Evolutionary conservation across 768 basidiomycete genomes (phyloP).

Genomic region (Lactarius hengduanensis): DNA sequence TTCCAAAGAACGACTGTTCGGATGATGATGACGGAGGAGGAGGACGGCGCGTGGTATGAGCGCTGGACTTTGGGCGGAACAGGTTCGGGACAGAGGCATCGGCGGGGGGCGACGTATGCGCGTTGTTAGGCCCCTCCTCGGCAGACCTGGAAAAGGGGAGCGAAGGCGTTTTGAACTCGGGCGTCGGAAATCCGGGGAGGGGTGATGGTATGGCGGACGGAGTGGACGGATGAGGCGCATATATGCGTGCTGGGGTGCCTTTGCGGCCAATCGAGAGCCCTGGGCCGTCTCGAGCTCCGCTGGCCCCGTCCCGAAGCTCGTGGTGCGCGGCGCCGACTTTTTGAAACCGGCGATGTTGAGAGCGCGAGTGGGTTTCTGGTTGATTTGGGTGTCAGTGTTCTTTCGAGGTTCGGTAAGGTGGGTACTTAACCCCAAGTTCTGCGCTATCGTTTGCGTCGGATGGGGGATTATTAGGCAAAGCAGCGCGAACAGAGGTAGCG

Average conservation of each 20-base stretch:
- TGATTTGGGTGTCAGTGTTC: neutral
- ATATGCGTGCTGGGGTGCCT: slow-evolving; percentile 18
- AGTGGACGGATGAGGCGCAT: slow-evolving; percentile 23
- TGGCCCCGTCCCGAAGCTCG: neutral
- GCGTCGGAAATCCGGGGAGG: neutral
- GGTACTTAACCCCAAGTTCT: neutral
- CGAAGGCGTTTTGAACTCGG: slow-evolving; percentile 20
- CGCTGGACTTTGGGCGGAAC: slow-evolving; percentile 12
- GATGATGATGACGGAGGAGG: too few species aligned
- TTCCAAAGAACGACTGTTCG: slow-evolving; percentile 10
- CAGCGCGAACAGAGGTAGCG: neutral
- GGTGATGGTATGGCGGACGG: neutral
- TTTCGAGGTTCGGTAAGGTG: neutral
- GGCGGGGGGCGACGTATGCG: neutral
- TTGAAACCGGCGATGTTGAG: slow-evolving; percentile 22
- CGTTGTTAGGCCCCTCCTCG: slow-evolving; percentile 2
- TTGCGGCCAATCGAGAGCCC: neutral
- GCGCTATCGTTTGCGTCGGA: neutral
- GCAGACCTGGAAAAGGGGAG: slow-evolving; percentile 14
- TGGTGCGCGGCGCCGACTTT: neutral
- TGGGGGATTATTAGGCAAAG: neutral
- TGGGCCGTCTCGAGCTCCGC: neutral
- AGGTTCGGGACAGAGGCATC: neutral
- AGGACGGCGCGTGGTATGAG: too few species aligned
- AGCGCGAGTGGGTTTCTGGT: slow-evolving; percentile 6